Evolutionary conservation across 768 basidiomycete species (phyloP).

Genomic region (Phanerodontia chrysosporium): DNA sequence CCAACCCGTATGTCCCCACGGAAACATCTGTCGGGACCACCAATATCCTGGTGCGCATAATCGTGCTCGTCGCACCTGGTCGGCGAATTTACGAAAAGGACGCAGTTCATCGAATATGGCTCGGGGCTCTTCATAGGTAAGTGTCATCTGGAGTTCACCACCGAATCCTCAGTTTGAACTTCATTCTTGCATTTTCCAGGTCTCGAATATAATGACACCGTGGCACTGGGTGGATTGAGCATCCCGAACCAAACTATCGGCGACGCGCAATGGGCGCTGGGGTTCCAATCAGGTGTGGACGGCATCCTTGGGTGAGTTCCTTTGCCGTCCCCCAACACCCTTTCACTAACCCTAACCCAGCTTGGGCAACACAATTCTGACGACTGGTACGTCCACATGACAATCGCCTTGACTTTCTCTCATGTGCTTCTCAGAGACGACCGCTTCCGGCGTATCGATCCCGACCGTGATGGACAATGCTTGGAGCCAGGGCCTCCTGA

Average conservation of each 20-base stretch:
- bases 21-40: background rate
- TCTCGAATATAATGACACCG: conserved; percentile 32
- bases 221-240: conserved; percentile 35
- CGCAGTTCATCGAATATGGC: conserved; percentile 8
- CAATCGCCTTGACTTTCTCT: conserved; percentile 21
- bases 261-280: conserved; percentile 1
- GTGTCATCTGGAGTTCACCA: too few species aligned
- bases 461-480: conserved; percentile 36
- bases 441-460: conserved; percentile 7
- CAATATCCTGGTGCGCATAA: conserved; percentile 4
- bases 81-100: background rate
- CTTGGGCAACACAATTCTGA: conserved; percentile 2
- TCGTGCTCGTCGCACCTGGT: background rate
- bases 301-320: conserved; percentile 8
- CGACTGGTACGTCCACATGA: conserved; percentile 23
- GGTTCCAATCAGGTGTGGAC: background rate
- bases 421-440: conserved; percentile 16
- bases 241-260: conserved; percentile 8
- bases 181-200: too few species aligned
- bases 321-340: background rate
- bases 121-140: conserved; percentile 8
- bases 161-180: too few species aligned
- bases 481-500: conserved; percentile 24
- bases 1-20: conserved; percentile 6
- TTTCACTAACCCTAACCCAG: background rate